Conservation (phyloP, 805 yeast species). For the Barnettozyma californica region DNA sequence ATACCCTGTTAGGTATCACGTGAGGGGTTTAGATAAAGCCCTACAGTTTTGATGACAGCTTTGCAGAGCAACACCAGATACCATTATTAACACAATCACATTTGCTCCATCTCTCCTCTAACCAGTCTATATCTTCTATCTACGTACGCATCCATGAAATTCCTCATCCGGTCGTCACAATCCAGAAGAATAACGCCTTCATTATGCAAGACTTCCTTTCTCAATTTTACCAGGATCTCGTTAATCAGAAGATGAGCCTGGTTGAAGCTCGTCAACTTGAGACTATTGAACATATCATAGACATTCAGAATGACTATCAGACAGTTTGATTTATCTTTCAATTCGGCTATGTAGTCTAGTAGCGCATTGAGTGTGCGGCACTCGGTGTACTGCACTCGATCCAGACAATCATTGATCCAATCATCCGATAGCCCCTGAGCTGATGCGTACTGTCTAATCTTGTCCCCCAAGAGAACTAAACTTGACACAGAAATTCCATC, state of each 20-base stretch:
- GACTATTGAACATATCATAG: constrained; percentile 1
- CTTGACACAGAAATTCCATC: not conserved
- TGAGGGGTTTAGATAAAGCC: not conserved
- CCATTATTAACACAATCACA: not conserved
- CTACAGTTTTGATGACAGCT: not conserved
- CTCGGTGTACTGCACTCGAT: constrained; percentile 1
- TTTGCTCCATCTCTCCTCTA: not conserved
- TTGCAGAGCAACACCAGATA: not conserved
- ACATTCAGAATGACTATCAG: not conserved
- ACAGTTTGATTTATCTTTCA: not conserved
- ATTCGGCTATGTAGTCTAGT: not conserved
- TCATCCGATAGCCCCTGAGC: not conserved
- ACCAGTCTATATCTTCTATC: not conserved
- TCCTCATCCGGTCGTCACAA: not conserved
- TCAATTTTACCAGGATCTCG: not conserved
- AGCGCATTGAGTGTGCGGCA: not conserved
- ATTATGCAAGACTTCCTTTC: not conserved
- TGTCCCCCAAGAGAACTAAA: not conserved
- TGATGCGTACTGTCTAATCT: not conserved
- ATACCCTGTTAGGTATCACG: not conserved
- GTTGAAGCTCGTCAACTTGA: not conserved
- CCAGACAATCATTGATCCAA: not conserved
- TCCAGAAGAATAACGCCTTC: not conserved
- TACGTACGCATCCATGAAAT: not conserved
- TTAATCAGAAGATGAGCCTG: not conserved